Conservation (phyloP, 2,329 filamentous ascomycete species). For the Fusarium haematococcum region DNA sequence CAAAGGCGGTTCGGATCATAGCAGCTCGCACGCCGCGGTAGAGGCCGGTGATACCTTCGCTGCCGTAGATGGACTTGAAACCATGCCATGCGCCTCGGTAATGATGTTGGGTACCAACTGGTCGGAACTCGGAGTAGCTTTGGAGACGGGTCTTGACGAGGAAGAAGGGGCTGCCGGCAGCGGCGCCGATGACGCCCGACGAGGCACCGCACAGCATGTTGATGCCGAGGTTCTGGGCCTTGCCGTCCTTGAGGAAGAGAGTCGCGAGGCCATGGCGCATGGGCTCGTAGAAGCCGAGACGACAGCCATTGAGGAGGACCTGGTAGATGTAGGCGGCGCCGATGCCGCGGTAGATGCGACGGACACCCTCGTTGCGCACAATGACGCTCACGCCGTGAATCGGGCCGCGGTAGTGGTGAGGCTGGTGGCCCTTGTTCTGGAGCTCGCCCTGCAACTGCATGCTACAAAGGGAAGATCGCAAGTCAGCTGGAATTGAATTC, state of each 20-base stretch:
- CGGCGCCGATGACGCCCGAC: slow-evolving; percentile 91
- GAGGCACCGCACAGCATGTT: slow-evolving; percentile 94
- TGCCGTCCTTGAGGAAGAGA: slow-evolving; percentile 76
- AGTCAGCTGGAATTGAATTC: slow-evolving; percentile 7
- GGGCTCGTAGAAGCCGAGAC: slow-evolving; percentile 97
- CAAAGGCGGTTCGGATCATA: slow-evolving; percentile 96
- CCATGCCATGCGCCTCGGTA: slow-evolving; percentile 91
- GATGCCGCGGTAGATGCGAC: slow-evolving; percentile 88
- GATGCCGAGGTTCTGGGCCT: slow-evolving; percentile 85
- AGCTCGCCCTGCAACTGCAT: slow-evolving; percentile 97
- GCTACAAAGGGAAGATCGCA: slow-evolving; percentile 55
- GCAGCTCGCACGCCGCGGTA: slow-evolving; percentile 93
- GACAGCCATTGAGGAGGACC: slow-evolving; percentile 94
- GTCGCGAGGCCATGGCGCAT: slow-evolving; percentile 79
- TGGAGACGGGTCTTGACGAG: slow-evolving; percentile 96
- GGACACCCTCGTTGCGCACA: slow-evolving; percentile 86
- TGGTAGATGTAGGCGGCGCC: slow-evolving; percentile 97
- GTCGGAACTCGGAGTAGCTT: slow-evolving; percentile 90
- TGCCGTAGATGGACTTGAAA: slow-evolving; percentile 79
- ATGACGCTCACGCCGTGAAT: slow-evolving; percentile 93
- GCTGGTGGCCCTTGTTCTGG: slow-evolving; percentile 85
- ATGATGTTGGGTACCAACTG: slow-evolving; percentile 95
- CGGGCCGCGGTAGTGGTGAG: slow-evolving; percentile 90
- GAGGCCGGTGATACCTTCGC: slow-evolving; percentile 82
- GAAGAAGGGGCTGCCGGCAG: slow-evolving; percentile 96